A percentile compares a stretch with the other conserved stretches of the same genome.
These are phyloP conservation scores for Fraxinus nigra DNA, from an alignment of 305 asterid species.

Conservation along the genomic window DNA sequence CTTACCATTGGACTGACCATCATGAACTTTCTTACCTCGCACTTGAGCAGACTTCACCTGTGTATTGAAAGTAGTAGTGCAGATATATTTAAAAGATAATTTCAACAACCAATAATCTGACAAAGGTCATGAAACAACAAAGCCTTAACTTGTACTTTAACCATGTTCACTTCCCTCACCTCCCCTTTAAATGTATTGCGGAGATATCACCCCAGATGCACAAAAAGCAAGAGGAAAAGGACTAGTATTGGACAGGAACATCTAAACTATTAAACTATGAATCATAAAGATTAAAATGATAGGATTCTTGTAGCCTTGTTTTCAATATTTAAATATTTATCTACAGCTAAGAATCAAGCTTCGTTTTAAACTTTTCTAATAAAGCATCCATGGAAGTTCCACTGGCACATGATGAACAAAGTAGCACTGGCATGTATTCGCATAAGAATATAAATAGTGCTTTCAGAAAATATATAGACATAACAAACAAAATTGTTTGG, in stretches of 20 bases:
- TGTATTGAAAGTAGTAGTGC: not conserved
- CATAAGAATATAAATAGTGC: not conserved
- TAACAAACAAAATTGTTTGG: not conserved
- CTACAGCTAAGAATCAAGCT: not conserved
- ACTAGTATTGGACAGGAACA: not conserved
- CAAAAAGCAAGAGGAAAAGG: not conserved
- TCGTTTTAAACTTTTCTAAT: not conserved
- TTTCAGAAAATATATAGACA: constrained; percentile 9
- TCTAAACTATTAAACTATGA: not conserved
- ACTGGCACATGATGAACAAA: not conserved
- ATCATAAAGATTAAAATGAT: not conserved
- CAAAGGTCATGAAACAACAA: constrained; percentile 5
- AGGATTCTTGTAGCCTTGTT: not conserved
- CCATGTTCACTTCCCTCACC: not conserved
- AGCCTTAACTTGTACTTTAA: not conserved
- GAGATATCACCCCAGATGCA: not conserved
- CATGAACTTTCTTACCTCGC: constrained; percentile 55
- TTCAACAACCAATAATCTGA: not conserved
- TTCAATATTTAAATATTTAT: not conserved
- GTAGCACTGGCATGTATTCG: not conserved
- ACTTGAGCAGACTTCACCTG: constrained; percentile 57
- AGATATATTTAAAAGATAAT: not conserved
- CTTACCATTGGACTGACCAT: constrained; percentile 42
- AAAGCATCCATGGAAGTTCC: not conserved
- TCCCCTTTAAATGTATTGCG: not conserved